Base-by-base conservation (phyloP, 257 asterid species). In the Plantago elongata region DNA sequence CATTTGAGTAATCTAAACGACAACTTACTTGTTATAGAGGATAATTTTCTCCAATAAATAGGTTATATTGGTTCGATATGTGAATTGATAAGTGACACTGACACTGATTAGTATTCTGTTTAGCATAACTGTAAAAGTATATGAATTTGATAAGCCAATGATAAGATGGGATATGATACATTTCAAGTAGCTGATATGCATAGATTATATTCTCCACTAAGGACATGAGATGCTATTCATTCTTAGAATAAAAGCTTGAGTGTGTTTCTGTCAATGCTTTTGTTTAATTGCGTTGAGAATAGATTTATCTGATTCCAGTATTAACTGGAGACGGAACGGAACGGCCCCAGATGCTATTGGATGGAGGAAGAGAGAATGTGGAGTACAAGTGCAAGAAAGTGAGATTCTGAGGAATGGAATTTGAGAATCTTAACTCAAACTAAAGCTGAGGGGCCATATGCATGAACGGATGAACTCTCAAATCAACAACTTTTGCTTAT, bases 261-360 rank as follows among this genome's bases (percentile, higher is more conserved):
- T 17, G 63, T 69, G 40, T 5, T 34, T 34, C 40, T 34, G 40
- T 34, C 40, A 34, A 34, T 34, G 40, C 40, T 34, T 34, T 3
- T 34, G 40, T 43, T 59, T 56, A 79, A 64, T 58, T 71, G 61
- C 45, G 27, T 22, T 22, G 27, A 22, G 27, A 22, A 22, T 22
- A 22, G 27, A 22, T 22, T 22, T 22, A 22, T 22, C 27, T 22
- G 27, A 22, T 22, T 22, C 27, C 27, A 22, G 44, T 49, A 62
- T 7, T 9, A 62, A 22, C 5, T 52, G 29, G 45, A 55, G 54
- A 45, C 67, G 79, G 75, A 76, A 82, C 83, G 79, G 75, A 76
- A 82, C 81, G 84, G 71, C 81, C 83, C 72, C 83, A 70, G 84
- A 84, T 82, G 80, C n/a, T 73, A 84, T 82, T 84, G 85, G 67